A percentile compares a stretch with the other conserved stretches of the same genome.
Conservation (phyloP, 2,329 filamentous ascomycete genomes). For the Rugonectria rugulosa region DNA sequence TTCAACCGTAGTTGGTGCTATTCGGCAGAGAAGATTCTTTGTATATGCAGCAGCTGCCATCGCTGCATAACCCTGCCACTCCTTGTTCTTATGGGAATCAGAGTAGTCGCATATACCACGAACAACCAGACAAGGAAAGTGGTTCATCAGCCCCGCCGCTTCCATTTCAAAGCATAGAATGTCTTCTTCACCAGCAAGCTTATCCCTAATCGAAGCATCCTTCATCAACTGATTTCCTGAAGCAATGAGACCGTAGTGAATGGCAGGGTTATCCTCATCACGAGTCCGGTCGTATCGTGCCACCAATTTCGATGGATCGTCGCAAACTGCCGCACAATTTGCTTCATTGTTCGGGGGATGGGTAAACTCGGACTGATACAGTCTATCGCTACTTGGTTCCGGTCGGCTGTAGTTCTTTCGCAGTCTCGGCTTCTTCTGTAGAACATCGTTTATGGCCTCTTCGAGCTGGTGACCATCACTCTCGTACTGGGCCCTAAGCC, state of each 20-base stretch:
- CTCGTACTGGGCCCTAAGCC: neutral
- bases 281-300: neutral
- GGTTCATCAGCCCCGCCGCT: conserved; percentile 20
- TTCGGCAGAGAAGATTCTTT: conserved; percentile 3
- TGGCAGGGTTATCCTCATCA: neutral
- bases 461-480: neutral
- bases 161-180: conserved; percentile 10
- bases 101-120: conserved; percentile 49
- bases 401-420: neutral
- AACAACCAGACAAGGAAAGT: conserved; percentile 43
- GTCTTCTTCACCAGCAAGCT: neutral
- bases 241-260: neutral
- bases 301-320: neutral
- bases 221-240: neutral
- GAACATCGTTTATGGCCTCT: neutral
- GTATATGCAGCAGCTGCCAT: conserved; percentile 38
- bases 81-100: conserved; percentile 41
- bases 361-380: neutral
- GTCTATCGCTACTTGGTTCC: neutral
- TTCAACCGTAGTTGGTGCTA: neutral
- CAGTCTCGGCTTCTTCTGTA: neutral
- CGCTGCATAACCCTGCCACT: conserved; percentile 46
- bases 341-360: neutral
- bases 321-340: neutral
- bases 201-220: neutral